These are phyloP conservation scores for Kwoniella pini DNA, from an alignment of 768 basidiomycete species.

Conservation along the genomic window DNA sequence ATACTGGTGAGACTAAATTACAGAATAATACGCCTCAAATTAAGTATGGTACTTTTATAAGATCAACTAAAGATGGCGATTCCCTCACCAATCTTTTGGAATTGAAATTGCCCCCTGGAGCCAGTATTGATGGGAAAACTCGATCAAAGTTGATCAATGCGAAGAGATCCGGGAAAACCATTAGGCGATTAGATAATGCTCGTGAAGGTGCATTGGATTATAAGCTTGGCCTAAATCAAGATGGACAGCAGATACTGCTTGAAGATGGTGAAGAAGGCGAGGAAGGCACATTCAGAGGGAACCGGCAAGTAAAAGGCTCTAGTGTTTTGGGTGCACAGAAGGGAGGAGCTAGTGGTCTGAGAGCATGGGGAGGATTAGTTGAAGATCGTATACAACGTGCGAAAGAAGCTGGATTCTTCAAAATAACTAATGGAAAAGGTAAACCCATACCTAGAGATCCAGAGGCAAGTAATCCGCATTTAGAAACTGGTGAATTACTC, in stretches of 20 bases:
- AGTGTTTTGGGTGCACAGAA: conserved; percentile 48
- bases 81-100: conserved; percentile 41
- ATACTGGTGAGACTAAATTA: conserved; percentile 29
- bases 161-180: conserved; percentile 61
- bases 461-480: conserved; percentile 64
- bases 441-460: conserved; percentile 58
- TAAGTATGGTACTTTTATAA: conserved; percentile 50
- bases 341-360: conserved; percentile 62
- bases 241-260: conserved; percentile 41
- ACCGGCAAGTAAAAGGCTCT: conserved; percentile 56
- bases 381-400: conserved; percentile 71
- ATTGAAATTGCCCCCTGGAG: conserved; percentile 23
- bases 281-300: conserved; percentile 40
- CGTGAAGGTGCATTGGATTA: conserved; percentile 76
- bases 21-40: conserved; percentile 33
- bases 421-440: conserved; percentile 69
- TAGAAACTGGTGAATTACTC: conserved; percentile 71
- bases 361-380: conserved; percentile 72
- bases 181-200: conserved; percentile 65
- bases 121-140: conserved; percentile 42
- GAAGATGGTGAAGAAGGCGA: conserved; percentile 29
- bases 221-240: conserved; percentile 59
- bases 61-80: conserved; percentile 30
- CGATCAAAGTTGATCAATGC: conserved; percentile 55
- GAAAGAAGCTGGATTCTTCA: conserved; percentile 67